These are phyloP conservation scores for Aspergillus carlsbadensis DNA, from an alignment of 495 filamentous ascomycete genomes.

Conservation along the genomic window DNA sequence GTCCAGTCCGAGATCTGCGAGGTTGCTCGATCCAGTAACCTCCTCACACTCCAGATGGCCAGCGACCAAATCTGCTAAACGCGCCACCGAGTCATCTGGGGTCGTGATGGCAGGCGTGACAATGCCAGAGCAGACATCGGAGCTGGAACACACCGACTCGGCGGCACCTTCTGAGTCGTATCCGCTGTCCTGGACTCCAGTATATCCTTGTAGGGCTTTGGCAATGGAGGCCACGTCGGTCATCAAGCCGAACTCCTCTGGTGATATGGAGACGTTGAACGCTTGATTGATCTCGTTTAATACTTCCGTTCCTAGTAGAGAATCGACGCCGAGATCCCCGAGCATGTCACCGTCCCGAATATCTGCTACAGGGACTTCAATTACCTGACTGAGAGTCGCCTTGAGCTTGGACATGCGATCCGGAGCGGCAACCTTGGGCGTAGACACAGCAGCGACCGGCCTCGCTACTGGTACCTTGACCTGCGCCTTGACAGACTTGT, in stretches of 20 bases:
- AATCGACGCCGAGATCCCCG: not conserved
- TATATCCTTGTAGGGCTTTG: not conserved
- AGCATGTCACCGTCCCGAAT: not conserved
- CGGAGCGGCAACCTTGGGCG: not conserved
- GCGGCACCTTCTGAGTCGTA: not conserved
- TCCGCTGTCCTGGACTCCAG: not conserved
- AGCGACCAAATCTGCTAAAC: not conserved
- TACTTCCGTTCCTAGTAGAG: not conserved
- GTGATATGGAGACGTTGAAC: not conserved
- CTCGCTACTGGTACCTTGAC: not conserved
- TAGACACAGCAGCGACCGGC: not conserved
- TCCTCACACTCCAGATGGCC: conserved; percentile 41
- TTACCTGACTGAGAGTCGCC: not conserved
- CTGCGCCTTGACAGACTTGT: not conserved
- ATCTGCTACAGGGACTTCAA: not conserved
- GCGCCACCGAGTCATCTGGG: not conserved
- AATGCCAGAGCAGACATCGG: not conserved
- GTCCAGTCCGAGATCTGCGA: conserved; percentile 54
- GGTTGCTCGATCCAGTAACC: conserved; percentile 26
- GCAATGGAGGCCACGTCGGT: not conserved
- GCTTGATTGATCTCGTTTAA: not conserved
- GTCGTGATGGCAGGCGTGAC: not conserved
- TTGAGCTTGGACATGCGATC: not conserved
- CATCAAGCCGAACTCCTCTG: not conserved
- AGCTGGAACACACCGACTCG: not conserved